These are phyloP conservation scores for Microbotryum lychnidis-dioicae DNA, from an alignment of 1,284 basidiomycete species.

Conservation along the genomic window DNA sequence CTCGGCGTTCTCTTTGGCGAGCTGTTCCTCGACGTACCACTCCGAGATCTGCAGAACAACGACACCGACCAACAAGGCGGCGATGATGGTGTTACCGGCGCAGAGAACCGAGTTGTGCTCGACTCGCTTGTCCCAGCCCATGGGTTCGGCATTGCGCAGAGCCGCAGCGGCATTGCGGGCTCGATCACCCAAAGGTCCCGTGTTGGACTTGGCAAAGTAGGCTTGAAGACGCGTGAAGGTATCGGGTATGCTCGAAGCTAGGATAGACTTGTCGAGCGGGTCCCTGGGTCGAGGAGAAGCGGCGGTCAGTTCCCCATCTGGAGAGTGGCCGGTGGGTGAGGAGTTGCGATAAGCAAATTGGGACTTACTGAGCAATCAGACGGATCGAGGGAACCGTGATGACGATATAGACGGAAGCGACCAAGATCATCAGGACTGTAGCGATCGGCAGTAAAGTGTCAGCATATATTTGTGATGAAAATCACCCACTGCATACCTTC, in stretches of 20 bases:
- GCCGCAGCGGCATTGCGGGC: slow-evolving; percentile 15
- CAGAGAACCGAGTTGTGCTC: slow-evolving; percentile 26
- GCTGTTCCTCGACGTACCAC: slow-evolving; percentile 28
- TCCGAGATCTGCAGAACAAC: slow-evolving; percentile 27
- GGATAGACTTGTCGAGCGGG: slow-evolving; percentile 17
- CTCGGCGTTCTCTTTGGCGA: slow-evolving; percentile 14
- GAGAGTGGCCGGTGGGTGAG: not conserved
- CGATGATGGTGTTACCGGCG: slow-evolving; percentile 25
- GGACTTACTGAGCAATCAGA: slow-evolving; percentile 18
- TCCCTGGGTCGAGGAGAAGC: slow-evolving; percentile 12
- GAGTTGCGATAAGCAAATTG: not conserved
- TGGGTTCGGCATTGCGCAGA: slow-evolving; percentile 1
- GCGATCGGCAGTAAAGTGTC: not conserved
- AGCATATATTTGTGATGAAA: not conserved
- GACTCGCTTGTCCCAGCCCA: slow-evolving; percentile 20
- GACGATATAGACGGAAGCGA: slow-evolving; percentile 27
- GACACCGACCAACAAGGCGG: slow-evolving; percentile 20
- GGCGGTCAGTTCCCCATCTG: not conserved
- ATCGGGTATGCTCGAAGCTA: slow-evolving; percentile 16
- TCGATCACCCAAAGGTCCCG: slow-evolving; percentile 19
- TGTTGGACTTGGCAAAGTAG: slow-evolving; percentile 9
- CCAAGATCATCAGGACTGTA: slow-evolving; percentile 23
- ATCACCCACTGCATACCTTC: not conserved
- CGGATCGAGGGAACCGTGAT: slow-evolving; percentile 29
- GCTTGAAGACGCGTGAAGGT: slow-evolving; percentile 24